phyloP scores from a whole-genome alignment of 768 basidiomycete species.

The Suillus plorans region DNA sequence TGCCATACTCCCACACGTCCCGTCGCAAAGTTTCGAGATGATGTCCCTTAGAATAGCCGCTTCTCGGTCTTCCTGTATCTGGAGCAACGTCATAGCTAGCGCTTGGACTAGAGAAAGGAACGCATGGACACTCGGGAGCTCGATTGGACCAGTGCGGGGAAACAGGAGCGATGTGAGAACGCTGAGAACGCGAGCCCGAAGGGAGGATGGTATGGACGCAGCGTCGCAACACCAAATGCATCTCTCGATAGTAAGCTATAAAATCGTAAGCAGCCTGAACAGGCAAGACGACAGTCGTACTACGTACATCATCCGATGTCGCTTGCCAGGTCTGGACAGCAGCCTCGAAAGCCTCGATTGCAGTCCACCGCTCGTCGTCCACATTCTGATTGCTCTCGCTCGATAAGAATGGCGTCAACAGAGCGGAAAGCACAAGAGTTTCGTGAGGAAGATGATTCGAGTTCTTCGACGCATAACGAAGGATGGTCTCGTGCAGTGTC shows the following conservation, averaged over 20 bases:
- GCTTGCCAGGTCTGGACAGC: conserved; percentile 55
- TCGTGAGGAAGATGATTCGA: conserved; percentile 54
- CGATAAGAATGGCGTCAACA: conserved; percentile 56
- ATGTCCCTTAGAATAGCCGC: conserved; percentile 39
- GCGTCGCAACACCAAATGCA: conserved; percentile 73
- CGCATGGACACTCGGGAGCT: conserved; percentile 40
- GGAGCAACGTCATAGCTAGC: conserved; percentile 50
- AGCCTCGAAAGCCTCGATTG: conserved; percentile 63
- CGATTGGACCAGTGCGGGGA: conserved; percentile 41
- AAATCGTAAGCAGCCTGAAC: conserved; percentile 2
- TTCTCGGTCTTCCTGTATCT: conserved; percentile 26
- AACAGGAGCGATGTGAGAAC: conserved; percentile 48
- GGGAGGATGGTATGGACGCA: conserved; percentile 39
- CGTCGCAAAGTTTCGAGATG: conserved; percentile 44
- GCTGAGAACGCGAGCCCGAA: conserved; percentile 51
- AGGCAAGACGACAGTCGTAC: not conserved
- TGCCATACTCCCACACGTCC: conserved; percentile 51
- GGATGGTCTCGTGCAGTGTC: conserved; percentile 44
- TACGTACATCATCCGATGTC: conserved; percentile 51
- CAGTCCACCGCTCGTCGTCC: conserved; percentile 54
- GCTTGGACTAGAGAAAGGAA: conserved; percentile 54
- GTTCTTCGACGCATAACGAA: conserved; percentile 37
- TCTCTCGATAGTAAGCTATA: conserved; percentile 54
- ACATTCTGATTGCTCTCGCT: conserved; percentile 31
- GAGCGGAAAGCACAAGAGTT: conserved; percentile 53